Conservation (phyloP, 208 protist species). For the Vickermania spadyakhi region DNA sequence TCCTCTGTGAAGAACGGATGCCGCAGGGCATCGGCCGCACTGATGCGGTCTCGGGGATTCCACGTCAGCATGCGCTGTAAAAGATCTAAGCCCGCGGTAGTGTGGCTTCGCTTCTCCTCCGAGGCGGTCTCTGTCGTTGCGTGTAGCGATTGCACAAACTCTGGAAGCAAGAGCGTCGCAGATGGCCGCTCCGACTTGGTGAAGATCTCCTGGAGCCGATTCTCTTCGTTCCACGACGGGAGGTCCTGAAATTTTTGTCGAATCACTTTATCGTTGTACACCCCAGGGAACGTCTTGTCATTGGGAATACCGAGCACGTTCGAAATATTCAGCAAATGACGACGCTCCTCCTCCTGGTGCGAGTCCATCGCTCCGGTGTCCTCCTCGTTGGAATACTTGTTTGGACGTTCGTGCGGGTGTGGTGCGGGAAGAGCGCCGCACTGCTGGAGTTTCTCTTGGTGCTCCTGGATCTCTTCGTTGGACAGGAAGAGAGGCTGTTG, state of each 20-base stretch:
- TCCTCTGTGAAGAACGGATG: constrained; percentile 75
- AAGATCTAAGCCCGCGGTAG: constrained; percentile 50
- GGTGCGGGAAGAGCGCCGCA: background rate
- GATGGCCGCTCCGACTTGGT: constrained; percentile 5
- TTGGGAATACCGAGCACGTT: constrained; percentile 93
- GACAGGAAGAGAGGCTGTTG: constrained; percentile 94
- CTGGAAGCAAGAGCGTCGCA: background rate
- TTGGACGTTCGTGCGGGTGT: background rate
- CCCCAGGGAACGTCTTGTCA: constrained; percentile 60
- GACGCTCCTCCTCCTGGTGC: constrained; percentile 40
- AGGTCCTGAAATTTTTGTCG: constrained; percentile 43
- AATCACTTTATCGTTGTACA: constrained; percentile 56
- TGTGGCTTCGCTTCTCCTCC: constrained; percentile 4
- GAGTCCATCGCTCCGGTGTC: background rate
- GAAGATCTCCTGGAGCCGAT: constrained; percentile 41
- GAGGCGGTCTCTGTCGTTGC: background rate
- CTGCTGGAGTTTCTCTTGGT: background rate
- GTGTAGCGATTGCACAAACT: no score
- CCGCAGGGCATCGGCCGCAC: constrained; percentile 52
- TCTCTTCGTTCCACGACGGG: constrained; percentile 39
- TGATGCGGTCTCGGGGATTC: constrained; percentile 63
- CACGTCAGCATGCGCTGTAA: constrained; percentile 60
- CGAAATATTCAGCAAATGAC: constrained; percentile 84
- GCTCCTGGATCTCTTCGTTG: constrained; percentile 2
- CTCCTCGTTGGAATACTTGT: background rate